Evolutionary conservation across 78 protist species (phyloP).

Genomic region (Planoprotostelium fungivorum): DNA sequence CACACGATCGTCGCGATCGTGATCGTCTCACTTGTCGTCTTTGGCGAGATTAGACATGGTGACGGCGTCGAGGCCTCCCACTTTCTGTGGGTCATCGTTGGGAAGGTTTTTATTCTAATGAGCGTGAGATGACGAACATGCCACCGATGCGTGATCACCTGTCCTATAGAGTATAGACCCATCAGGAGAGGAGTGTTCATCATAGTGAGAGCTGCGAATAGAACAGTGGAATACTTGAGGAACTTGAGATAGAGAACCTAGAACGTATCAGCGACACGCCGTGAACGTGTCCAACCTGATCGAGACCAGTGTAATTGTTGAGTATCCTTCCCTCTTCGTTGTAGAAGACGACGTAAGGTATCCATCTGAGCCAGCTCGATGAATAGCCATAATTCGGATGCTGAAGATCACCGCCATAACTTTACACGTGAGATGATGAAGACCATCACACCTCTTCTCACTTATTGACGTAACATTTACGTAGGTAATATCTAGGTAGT

Average conservation of each 20-base stretch:
- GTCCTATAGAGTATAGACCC: background rate
- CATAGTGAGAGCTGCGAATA: background rate
- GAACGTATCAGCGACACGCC: background rate
- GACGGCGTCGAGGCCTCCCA: background rate
- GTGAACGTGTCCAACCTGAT: background rate
- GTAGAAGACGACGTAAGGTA: background rate
- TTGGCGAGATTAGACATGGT: background rate
- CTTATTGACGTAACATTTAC: background rate
- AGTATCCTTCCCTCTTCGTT: background rate
- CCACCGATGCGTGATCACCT: background rate
- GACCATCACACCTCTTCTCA: background rate
- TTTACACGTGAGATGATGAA: background rate
- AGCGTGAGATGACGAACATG: background rate
- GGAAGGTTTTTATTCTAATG: background rate
- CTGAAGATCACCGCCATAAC: background rate
- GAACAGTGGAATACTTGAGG: background rate
- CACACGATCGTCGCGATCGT: background rate
- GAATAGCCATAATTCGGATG: background rate
- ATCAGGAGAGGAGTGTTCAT: background rate
- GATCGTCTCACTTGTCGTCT: background rate
- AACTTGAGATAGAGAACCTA: background rate
- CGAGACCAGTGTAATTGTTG: background rate
- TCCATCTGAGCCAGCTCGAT: background rate
- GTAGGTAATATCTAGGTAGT: background rate
- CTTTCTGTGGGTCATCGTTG: background rate